A percentile compares a stretch with the other conserved stretches of the same genome.
Evolutionary conservation across 2,329 filamentous ascomycete genomes (phyloP).

Genomic region (Fusarium sp.): DNA sequence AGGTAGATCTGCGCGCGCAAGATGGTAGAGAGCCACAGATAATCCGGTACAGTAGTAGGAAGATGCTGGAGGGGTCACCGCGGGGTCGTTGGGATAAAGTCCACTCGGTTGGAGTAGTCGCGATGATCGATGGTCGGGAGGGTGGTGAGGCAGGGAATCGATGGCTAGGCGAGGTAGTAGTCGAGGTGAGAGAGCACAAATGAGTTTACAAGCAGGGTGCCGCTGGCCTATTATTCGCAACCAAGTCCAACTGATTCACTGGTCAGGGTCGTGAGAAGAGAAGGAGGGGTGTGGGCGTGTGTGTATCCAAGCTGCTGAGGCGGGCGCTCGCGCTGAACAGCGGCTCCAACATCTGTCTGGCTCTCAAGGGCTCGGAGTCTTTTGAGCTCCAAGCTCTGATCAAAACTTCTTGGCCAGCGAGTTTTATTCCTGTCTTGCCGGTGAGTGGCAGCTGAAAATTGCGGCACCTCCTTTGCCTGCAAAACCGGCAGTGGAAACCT

Average conservation of each 20-base stretch:
- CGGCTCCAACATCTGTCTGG: slow-evolving; percentile 21
- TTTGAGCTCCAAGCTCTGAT: slow-evolving; percentile 7
- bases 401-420: slow-evolving; percentile 13
- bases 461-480: too few relatives aligned
- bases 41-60: slow-evolving; percentile 9
- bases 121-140: slow-evolving; percentile 40
- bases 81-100: slow-evolving; percentile 39
- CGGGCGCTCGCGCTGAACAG: slow-evolving; percentile 33
- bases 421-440: slow-evolving; percentile 14
- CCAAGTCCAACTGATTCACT: slow-evolving; percentile 40
- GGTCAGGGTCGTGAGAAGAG: slow-evolving; percentile 20
- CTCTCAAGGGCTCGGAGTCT: neutral
- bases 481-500: too few relatives aligned
- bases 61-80: slow-evolving; percentile 41
- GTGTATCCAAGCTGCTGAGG: slow-evolving; percentile 30
- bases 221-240: slow-evolving; percentile 42
- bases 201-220: slow-evolving; percentile 40
- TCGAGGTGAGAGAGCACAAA: slow-evolving; percentile 38
- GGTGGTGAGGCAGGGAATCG: slow-evolving; percentile 39
- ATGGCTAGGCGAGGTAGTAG: slow-evolving; percentile 38
- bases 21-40: slow-evolving; percentile 11
- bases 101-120: slow-evolving; percentile 37
- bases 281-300: slow-evolving; percentile 12
- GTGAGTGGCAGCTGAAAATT: slow-evolving; percentile 16
- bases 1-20: slow-evolving; percentile 9